A percentile compares a stretch with the other conserved stretches of the same genome.
Evolutionary conservation across 495 filamentous ascomycete genomes (phyloP).

Genomic region (Letharia columbiana): DNA sequence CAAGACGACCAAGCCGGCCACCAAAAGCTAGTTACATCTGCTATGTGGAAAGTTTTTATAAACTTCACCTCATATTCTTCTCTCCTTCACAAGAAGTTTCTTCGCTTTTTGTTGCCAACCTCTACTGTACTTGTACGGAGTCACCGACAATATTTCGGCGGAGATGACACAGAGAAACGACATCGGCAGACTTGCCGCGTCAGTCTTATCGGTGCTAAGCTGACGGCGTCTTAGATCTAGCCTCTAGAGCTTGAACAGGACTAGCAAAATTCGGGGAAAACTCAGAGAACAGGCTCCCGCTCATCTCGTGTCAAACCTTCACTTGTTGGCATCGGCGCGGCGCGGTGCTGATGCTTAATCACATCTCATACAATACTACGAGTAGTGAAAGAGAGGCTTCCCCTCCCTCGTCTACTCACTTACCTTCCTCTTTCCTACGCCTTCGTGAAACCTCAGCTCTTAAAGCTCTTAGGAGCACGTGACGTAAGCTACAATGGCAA

Average conservation of each 20-base stretch:
- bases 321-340: not conserved
- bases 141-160: not conserved
- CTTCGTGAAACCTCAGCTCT: not conserved
- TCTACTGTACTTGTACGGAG: not conserved
- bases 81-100: not conserved
- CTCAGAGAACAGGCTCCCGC: not conserved
- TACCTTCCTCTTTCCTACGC: not conserved
- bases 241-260: not conserved
- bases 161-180: not conserved
- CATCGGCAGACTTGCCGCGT: slow-evolving; percentile 1
- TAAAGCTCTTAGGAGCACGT: not conserved
- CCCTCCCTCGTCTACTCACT: not conserved
- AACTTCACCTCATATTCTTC: not conserved
- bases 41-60: not conserved
- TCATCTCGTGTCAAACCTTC: not conserved
- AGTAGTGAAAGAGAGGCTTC: not conserved
- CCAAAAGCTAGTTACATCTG: not conserved
- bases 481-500: not conserved
- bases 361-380: not conserved
- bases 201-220: not conserved
- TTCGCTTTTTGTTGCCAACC: not conserved
- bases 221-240: not conserved
- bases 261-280: not conserved
- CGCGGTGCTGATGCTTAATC: not conserved
- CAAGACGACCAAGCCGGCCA: not conserved